These are phyloP conservation scores for Pyronema domesticum DNA, from an alignment of 495 filamentous ascomycete species.

Conservation along the genomic window DNA sequence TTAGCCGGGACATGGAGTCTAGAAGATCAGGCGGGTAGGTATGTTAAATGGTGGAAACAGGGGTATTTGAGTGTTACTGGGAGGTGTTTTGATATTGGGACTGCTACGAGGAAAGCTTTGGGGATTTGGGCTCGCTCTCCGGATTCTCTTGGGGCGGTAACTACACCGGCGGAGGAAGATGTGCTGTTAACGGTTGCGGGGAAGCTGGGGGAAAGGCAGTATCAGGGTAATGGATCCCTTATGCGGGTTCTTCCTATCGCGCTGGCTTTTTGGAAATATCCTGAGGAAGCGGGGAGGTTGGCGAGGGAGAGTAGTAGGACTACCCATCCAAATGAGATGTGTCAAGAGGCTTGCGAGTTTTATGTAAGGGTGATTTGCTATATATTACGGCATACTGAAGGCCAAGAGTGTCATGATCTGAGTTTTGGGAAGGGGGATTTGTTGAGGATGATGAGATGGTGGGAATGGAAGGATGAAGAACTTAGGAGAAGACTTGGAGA, in stretches of 20 bases:
- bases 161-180: slow-evolving; percentile 1
- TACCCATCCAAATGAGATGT: slow-evolving; percentile 30
- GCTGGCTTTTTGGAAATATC: slow-evolving; percentile 22
- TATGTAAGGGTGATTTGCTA: slow-evolving; percentile 26
- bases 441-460: slow-evolving; percentile 6
- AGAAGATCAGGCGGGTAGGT: slow-evolving; percentile 25
- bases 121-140: too few species aligned
- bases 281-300: slow-evolving; percentile 14
- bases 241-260: slow-evolving; percentile 32
- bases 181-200: too few species aligned
- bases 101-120: slow-evolving; percentile 26
- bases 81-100: slow-evolving; percentile 29
- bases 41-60: slow-evolving; percentile 26
- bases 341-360: slow-evolving; percentile 28
- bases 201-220: slow-evolving; percentile 4
- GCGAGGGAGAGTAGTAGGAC: slow-evolving; percentile 23
- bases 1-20: slow-evolving; percentile 25
- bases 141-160: slow-evolving; percentile 11
- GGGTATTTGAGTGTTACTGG: slow-evolving; percentile 29
- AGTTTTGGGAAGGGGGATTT: slow-evolving; percentile 9
- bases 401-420: neutral
- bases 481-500: slow-evolving; percentile 17
- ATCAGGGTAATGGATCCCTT: slow-evolving; percentile 32
- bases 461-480: slow-evolving; percentile 15
- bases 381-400: neutral